phyloP scores from a whole-genome alignment of 192 early-diverging fungal species.

The Coemansia sp. region DNA sequence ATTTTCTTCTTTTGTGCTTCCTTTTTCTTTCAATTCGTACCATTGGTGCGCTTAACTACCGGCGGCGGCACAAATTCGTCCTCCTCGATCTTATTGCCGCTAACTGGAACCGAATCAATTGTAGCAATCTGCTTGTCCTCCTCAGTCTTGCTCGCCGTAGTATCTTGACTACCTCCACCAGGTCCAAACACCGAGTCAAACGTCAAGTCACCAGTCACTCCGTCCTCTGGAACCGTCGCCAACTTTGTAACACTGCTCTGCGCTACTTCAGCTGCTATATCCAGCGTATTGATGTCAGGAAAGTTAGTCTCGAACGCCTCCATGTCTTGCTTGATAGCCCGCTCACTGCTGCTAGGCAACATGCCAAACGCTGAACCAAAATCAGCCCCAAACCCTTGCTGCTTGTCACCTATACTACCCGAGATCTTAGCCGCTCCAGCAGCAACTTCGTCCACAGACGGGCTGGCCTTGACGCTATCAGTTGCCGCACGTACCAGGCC shows the following conservation, averaged over 20 bases:
- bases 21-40: conserved; percentile 30
- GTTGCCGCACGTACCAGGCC: conserved; percentile 5
- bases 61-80: conserved; percentile 53
- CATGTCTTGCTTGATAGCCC: conserved; percentile 45
- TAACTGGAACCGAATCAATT: background rate
- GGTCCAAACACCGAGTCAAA: conserved; percentile 57
- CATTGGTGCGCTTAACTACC: conserved; percentile 55
- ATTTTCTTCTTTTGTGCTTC: background rate
- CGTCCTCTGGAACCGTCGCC: conserved; percentile 8
- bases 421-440: background rate
- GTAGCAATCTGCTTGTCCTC: background rate
- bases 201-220: conserved; percentile 27
- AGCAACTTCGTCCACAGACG: conserved; percentile 20
- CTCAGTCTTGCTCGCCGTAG: conserved; percentile 6
- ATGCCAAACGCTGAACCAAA: conserved; percentile 47
- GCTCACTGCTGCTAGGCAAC: conserved; percentile 25
- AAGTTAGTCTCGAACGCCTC: conserved; percentile 51
- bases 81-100: conserved; percentile 16
- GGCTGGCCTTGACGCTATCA: conserved; percentile 24
- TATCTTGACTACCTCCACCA: conserved; percentile 12
- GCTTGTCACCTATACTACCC: background rate
- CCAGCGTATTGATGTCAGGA: conserved; percentile 46
- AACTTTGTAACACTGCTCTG: conserved; percentile 6
- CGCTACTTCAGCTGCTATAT: conserved; percentile 15
- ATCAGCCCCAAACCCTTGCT: conserved; percentile 39